Conservation (phyloP, 2,329 filamentous ascomycete species). For the Fusarium transvaalense region DNA sequence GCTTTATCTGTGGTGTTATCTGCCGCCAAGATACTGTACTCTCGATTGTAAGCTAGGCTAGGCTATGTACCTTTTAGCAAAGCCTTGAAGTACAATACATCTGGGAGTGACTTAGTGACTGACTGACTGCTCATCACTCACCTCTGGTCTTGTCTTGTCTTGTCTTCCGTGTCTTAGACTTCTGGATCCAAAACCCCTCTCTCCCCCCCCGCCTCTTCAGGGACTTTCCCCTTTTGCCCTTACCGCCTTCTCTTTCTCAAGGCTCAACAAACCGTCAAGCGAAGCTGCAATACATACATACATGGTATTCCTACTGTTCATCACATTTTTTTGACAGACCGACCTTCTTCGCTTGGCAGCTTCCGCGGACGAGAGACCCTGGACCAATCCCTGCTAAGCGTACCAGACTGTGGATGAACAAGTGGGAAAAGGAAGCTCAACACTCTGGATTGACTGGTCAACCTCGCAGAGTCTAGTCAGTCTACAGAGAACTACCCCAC, state of each 20-base stretch:
- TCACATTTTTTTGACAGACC: constrained; percentile 28
- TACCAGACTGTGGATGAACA: constrained; percentile 22
- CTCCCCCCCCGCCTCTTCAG: constrained; percentile 5
- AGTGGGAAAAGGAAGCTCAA: constrained; percentile 22
- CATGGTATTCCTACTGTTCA: not conserved
- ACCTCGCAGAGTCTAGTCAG: too few species aligned
- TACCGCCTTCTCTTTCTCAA: constrained; percentile 16
- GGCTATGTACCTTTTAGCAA: not conserved
- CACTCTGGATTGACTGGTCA: constrained; percentile 12
- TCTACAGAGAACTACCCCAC: constrained; percentile 39
- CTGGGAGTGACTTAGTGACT: not conserved
- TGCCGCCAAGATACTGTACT: constrained; percentile 16
- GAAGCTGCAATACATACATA: not conserved
- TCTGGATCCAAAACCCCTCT: not conserved
- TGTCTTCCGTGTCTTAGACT: constrained; percentile 5
- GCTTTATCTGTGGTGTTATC: constrained; percentile 23
- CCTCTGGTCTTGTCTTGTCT: constrained; percentile 3
- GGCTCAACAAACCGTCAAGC: constrained; percentile 11
- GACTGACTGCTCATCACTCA: not conserved
- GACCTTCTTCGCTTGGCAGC: constrained; percentile 30
- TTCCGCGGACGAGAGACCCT: constrained; percentile 25
- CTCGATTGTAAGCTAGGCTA: constrained; percentile 9
- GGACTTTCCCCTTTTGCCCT: constrained; percentile 1
- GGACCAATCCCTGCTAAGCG: constrained; percentile 38
- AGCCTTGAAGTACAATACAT: not conserved